Conservation (phyloP, 495 filamentous ascomycete species). For the Opeltia flavorubescens region DNA sequence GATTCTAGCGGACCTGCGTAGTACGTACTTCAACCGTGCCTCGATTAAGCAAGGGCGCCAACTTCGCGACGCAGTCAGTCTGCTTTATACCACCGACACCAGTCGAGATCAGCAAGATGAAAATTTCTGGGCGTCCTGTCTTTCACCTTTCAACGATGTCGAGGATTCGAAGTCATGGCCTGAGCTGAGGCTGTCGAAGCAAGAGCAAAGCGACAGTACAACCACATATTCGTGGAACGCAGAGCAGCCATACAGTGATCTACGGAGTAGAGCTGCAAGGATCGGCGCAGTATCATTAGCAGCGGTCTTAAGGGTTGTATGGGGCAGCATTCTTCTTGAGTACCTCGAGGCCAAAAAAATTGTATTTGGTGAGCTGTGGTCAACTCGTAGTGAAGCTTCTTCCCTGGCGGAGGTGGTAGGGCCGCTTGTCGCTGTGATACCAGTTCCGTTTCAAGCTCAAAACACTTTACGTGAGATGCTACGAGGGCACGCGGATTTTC, state of each 20-base stretch:
- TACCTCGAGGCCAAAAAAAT: constrained; percentile 21
- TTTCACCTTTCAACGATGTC: constrained; percentile 10
- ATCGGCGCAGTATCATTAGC: constrained; percentile 22
- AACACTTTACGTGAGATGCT: constrained; percentile 15
- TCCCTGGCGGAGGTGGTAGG: constrained; percentile 19
- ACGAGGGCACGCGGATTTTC: constrained; percentile 16
- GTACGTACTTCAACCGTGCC: constrained; percentile 11
- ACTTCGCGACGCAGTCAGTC: constrained; percentile 15
- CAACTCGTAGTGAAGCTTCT: constrained; percentile 17
- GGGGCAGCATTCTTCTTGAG: constrained; percentile 18
- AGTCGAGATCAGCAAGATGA: constrained; percentile 10
- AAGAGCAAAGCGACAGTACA: background rate
- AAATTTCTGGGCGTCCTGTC: constrained; percentile 17
- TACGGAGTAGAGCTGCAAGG: constrained; percentile 13
- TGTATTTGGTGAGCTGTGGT: constrained; percentile 25
- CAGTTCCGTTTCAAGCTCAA: constrained; percentile 18
- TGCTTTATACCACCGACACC: constrained; percentile 13
- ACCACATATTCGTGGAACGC: constrained; percentile 1
- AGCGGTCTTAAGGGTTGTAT: constrained; percentile 20
- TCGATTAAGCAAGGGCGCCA: constrained; percentile 12
- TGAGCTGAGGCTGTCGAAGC: constrained; percentile 16
- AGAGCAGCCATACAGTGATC: constrained; percentile 8
- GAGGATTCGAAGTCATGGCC: constrained; percentile 20
- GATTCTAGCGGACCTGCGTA: constrained; percentile 19
- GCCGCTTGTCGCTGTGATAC: constrained; percentile 22